A percentile compares a stretch with the other conserved stretches of the same genome.
These are phyloP conservation scores for Brassica cretica DNA, from an alignment of 345 rosid species.

Conservation along the genomic window DNA sequence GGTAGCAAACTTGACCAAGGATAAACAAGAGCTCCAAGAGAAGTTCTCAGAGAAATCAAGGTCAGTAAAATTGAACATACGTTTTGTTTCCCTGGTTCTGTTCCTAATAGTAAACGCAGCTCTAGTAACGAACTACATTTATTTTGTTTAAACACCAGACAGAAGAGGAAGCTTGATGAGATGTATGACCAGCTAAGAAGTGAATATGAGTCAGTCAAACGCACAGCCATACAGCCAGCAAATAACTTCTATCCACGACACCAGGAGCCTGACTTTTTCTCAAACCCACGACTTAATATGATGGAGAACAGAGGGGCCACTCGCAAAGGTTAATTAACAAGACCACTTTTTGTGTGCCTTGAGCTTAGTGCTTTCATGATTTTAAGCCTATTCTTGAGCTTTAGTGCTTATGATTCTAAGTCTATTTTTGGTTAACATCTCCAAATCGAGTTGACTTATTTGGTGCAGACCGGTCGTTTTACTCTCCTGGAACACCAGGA, in stretches of 20 bases:
- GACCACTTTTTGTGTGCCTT: background rate
- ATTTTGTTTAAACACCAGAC: slow-evolving; percentile 50
- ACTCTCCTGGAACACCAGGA: slow-evolving; percentile 94
- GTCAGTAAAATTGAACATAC: slow-evolving; percentile 35
- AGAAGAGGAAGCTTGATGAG: slow-evolving; percentile 97
- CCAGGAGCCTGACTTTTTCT: slow-evolving; percentile 71
- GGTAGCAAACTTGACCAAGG: slow-evolving; percentile 76
- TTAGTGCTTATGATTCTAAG: slow-evolving; percentile 20
- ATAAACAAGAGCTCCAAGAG: slow-evolving; percentile 94
- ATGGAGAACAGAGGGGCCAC: slow-evolving; percentile 62
- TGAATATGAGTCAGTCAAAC: slow-evolving; percentile 72
- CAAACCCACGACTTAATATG: slow-evolving; percentile 57
- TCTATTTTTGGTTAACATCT: slow-evolving; percentile 42
- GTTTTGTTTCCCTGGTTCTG: slow-evolving; percentile 8
- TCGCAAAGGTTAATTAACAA: slow-evolving; percentile 63
- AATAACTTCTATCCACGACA: slow-evolving; percentile 63
- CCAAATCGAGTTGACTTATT: slow-evolving; percentile 72
- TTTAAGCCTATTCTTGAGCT: no score
- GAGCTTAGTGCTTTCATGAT: slow-evolving; percentile 12
- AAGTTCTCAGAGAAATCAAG: slow-evolving; percentile 92
- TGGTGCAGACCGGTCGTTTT: slow-evolving; percentile 80
- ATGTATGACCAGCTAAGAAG: slow-evolving; percentile 91
- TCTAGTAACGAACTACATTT: slow-evolving; percentile 1
- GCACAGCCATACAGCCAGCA: slow-evolving; percentile 82
- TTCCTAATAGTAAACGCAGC: slow-evolving; percentile 9